Evolutionary conservation across 1,284 basidiomycete species (phyloP).

Genomic region (Porogramme epimiltina): DNA sequence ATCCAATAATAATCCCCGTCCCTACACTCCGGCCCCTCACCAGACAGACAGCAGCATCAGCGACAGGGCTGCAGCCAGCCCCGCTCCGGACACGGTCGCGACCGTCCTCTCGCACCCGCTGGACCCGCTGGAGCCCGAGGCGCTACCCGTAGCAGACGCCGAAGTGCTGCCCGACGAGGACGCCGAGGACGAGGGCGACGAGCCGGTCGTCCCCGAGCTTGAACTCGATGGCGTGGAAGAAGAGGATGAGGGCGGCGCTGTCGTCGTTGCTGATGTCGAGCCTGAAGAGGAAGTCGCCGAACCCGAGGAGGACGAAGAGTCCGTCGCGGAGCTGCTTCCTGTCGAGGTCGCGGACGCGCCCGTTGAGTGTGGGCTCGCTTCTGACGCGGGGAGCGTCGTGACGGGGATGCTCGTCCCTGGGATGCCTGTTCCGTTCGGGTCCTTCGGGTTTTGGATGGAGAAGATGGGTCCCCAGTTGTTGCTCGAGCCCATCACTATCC

Average conservation of each 20-base stretch:
- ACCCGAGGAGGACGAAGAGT: neutral
- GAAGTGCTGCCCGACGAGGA: neutral
- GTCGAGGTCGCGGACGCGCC: neutral
- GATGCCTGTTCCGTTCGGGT: slow-evolving; percentile 3
- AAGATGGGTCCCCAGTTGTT: slow-evolving; percentile 7
- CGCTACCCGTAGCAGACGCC: neutral
- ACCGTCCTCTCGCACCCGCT: too few relatives aligned
- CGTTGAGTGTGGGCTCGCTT: too few relatives aligned
- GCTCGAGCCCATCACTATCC: slow-evolving; percentile 4
- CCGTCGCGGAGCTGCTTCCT: neutral
- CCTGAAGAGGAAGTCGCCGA: neutral
- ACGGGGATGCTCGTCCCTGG: neutral
- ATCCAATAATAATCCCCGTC: too few relatives aligned
- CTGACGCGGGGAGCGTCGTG: too few relatives aligned
- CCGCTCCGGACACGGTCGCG: too few relatives aligned
- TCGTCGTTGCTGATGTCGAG: neutral
- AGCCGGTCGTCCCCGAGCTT: neutral
- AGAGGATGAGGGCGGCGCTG: neutral
- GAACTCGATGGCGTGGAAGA: too few relatives aligned
- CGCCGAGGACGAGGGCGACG: neutral
- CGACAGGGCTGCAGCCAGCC: too few relatives aligned
- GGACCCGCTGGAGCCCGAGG: too few relatives aligned
- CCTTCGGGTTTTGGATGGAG: slow-evolving; percentile 4
- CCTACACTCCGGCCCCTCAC: too few relatives aligned
- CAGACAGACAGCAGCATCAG: too few relatives aligned